These are phyloP conservation scores for Rhizopus microsporus DNA, from an alignment of 371 early-diverging fungal species.

Conservation along the genomic window DNA sequence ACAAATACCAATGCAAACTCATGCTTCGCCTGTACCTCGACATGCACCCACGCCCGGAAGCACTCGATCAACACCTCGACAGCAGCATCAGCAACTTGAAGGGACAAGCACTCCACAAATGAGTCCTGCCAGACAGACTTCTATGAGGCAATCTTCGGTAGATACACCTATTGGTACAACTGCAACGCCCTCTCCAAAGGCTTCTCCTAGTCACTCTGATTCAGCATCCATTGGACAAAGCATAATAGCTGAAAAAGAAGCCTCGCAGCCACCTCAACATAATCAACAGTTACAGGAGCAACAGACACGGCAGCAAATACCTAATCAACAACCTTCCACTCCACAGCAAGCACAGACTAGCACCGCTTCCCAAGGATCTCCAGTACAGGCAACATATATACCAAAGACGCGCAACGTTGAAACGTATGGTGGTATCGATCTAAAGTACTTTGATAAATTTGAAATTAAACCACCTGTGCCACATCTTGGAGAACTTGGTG, in stretches of 20 bases:
- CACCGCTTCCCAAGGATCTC: slow-evolving; percentile 1
- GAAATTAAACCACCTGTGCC: slow-evolving; percentile 61
- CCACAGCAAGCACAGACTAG: background rate
- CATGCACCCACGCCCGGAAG: slow-evolving; percentile 40
- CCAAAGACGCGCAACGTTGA: slow-evolving; percentile 61
- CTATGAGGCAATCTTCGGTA: slow-evolving; percentile 7
- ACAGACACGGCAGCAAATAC: background rate
- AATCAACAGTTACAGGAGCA: background rate
- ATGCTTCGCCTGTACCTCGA: slow-evolving; percentile 32
- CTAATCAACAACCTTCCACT: background rate
- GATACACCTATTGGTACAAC: slow-evolving; percentile 1
- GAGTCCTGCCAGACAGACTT: slow-evolving; percentile 7
- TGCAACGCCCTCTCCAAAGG: slow-evolving; percentile 18
- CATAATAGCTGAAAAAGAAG: background rate
- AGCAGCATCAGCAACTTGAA: slow-evolving; percentile 36
- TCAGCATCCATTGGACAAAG: slow-evolving; percentile 1
- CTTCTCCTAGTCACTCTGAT: slow-evolving; percentile 5
- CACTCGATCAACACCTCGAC: slow-evolving; percentile 38
- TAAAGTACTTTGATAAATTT: slow-evolving; percentile 64
- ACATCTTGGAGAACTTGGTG: slow-evolving; percentile 60
- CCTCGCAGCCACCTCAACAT: background rate
- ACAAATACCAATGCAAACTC: slow-evolving; percentile 33
- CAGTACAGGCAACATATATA: slow-evolving; percentile 36
- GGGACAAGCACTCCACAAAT: slow-evolving; percentile 12
- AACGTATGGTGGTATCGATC: slow-evolving; percentile 74